Percentiles rank a stretch among this genome's conserved stretches.
phyloP scores from a whole-genome alignment of 2,329 filamentous ascomycete species.

The Aureobasidium sp. region DNA sequence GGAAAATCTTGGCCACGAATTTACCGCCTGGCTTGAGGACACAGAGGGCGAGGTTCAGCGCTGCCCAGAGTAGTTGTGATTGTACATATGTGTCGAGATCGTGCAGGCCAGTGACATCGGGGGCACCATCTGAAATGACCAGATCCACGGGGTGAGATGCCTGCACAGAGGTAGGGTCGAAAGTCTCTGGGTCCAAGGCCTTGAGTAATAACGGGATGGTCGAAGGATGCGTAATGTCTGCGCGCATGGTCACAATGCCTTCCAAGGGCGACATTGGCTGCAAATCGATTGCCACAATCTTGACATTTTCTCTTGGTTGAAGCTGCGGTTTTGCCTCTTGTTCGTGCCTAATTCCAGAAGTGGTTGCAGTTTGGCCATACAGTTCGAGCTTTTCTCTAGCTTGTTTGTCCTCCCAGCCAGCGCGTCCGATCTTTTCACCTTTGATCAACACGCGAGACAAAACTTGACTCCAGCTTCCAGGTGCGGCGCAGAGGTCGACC shows the following conservation, averaged over 20 bases:
- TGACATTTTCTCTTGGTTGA: slow-evolving; percentile 51
- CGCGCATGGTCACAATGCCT: slow-evolving; percentile 84
- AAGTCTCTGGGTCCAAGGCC: slow-evolving; percentile 66
- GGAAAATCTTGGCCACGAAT: slow-evolving; percentile 97
- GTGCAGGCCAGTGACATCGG: slow-evolving; percentile 92
- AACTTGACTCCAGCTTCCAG: slow-evolving; percentile 95
- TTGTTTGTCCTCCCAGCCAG: slow-evolving; percentile 81
- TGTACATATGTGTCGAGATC: slow-evolving; percentile 98
- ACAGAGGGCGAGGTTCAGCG: slow-evolving; percentile 85
- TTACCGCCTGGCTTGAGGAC: slow-evolving; percentile 88
- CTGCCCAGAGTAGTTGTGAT: slow-evolving; percentile 88
- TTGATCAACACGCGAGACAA: slow-evolving; percentile 89
- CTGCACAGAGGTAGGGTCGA: slow-evolving; percentile 32
- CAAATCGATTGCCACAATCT: slow-evolving; percentile 91
- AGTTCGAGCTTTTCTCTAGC: slow-evolving; percentile 57
- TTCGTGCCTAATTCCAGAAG: background rate
- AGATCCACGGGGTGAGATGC: slow-evolving; percentile 78
- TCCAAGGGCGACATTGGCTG: slow-evolving; percentile 93
- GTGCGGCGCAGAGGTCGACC: slow-evolving; percentile 91
- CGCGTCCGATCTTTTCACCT: slow-evolving; percentile 79
- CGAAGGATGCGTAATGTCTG: slow-evolving; percentile 94
- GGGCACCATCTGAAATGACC: slow-evolving; percentile 89
- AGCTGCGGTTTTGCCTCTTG: slow-evolving; percentile 13
- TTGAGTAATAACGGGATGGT: slow-evolving; percentile 84
- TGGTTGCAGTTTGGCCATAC: slow-evolving; percentile 29